Evolutionary conservation across 352 stramenopile genomes (phyloP).

Genomic region (Aphanomyces euteiches): DNA sequence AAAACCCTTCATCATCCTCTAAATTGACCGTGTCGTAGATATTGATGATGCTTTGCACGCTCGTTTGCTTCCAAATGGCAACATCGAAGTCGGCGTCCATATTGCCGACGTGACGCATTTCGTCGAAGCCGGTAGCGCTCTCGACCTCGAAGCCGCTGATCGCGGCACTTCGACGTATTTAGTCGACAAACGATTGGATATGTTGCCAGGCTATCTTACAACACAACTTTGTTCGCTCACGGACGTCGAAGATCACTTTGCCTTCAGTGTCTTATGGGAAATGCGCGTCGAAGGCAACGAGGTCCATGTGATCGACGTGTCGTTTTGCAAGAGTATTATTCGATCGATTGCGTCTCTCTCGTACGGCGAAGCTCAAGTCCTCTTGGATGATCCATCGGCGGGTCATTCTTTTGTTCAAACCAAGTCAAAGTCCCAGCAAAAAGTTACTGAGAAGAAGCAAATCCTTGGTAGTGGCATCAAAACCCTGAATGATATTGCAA

Average conservation of each 20-base stretch:
- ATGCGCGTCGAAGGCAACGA: conserved; percentile 58
- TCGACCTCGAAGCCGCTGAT: conserved; percentile 92
- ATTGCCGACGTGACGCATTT: conserved; percentile 99
- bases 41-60: conserved; percentile 96
- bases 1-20: neutral
- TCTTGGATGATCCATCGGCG: conserved; percentile 87
- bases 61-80: conserved; percentile 63
- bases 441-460: conserved; percentile 42
- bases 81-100: conserved; percentile 94
- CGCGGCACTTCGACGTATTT: conserved; percentile 97
- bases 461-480: conserved; percentile 84
- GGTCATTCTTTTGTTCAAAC: conserved; percentile 28
- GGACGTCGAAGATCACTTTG: conserved; percentile 69
- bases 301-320: conserved; percentile 91
- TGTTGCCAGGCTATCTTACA: conserved; percentile 96
- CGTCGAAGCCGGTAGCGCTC: conserved; percentile 90
- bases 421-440: neutral
- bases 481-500: conserved; percentile 87
- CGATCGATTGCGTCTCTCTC: conserved; percentile 93
- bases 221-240: conserved; percentile 97
- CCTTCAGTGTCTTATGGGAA: conserved; percentile 79
- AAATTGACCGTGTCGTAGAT: conserved; percentile 49
- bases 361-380: conserved; percentile 96
- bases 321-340: conserved; percentile 98
- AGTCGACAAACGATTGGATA: conserved; percentile 95